Conservation (phyloP, 139 green algal species). For the Chlorella sorokiniana region DNA sequence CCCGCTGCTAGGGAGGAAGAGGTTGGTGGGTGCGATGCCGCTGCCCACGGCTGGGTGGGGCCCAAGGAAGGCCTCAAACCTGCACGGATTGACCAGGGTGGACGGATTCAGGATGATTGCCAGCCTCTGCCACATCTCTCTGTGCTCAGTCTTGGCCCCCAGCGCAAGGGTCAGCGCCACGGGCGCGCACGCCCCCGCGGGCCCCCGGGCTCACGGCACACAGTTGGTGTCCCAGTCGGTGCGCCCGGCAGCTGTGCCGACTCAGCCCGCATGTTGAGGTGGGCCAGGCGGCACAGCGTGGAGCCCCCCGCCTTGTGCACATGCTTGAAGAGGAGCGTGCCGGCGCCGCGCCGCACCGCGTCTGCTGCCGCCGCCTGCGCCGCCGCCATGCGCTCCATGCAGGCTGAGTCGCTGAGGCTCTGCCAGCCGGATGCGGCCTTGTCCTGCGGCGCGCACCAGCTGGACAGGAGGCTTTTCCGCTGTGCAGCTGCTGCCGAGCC, state of each 20-base stretch:
- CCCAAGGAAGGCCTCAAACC: conserved; percentile 34
- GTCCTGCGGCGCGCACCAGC: conserved; percentile 2
- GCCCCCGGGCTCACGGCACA: conserved; percentile 28
- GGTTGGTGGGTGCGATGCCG: neutral
- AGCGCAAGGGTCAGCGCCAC: too few species aligned
- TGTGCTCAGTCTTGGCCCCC: too few species aligned
- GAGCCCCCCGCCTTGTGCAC: conserved; percentile 39
- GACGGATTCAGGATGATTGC: neutral
- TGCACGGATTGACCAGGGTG: neutral
- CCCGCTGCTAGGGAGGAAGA: too few species aligned
- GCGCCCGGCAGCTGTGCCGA: neutral
- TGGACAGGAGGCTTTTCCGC: neutral
- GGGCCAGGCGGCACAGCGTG: conserved; percentile 30
- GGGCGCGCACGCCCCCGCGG: too few species aligned
- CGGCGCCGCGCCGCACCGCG: neutral
- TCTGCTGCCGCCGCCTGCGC: neutral
- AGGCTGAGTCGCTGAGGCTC: neutral
- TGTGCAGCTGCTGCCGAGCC: neutral
- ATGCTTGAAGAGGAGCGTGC: conserved; percentile 33
- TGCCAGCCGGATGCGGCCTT: conserved; percentile 12
- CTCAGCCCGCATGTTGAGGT: conserved; percentile 27
- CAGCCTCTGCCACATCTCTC: too few species aligned
- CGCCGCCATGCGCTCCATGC: neutral
- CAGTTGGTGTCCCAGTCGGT: conserved; percentile 41
- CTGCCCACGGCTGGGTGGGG: conserved; percentile 28